Conservation (phyloP, 768 basidiomycete genomes). For the Rhodotorula toruloides region DNA sequence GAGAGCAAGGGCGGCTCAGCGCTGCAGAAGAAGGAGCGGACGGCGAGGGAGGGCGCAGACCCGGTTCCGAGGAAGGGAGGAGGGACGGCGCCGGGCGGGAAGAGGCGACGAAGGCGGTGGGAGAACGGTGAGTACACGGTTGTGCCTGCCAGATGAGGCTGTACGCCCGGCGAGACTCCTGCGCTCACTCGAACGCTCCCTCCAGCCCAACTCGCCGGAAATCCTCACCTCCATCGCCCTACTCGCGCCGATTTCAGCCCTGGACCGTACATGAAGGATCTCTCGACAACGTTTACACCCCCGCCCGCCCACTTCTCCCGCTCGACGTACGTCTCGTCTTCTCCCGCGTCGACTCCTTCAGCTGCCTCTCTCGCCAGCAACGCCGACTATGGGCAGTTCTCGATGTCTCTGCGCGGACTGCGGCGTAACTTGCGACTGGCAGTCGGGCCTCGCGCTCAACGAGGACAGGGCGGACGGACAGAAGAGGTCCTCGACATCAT, state of each 20-base stretch:
- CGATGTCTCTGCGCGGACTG: constrained; percentile 26
- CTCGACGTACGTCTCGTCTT: constrained; percentile 24
- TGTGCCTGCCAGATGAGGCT: background rate
- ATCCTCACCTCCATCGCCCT: constrained; percentile 33
- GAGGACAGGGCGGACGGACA: constrained; percentile 24
- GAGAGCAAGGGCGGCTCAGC: background rate
- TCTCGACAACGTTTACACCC: constrained; percentile 22
- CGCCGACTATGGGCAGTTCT: constrained; percentile 18
- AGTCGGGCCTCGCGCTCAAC: background rate
- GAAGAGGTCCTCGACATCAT: constrained; percentile 23
- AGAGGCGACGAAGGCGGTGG: constrained; percentile 12
- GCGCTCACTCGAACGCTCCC: background rate
- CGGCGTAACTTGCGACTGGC: constrained; percentile 4
- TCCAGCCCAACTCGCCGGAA: constrained; percentile 30
- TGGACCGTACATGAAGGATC: constrained; percentile 10
- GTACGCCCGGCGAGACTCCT: background rate
- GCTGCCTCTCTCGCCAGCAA: background rate
- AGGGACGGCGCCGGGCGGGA: background rate
- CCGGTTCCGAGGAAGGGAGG: background rate
- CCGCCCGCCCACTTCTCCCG: constrained; percentile 25
- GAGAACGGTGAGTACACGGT: constrained; percentile 24
- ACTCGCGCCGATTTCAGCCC: constrained; percentile 22
- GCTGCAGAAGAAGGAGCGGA: background rate
- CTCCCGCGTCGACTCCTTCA: background rate
- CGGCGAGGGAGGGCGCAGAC: background rate